Base-by-base conservation (phyloP, 331 rosid species). In the Malus hybrid region DNA sequence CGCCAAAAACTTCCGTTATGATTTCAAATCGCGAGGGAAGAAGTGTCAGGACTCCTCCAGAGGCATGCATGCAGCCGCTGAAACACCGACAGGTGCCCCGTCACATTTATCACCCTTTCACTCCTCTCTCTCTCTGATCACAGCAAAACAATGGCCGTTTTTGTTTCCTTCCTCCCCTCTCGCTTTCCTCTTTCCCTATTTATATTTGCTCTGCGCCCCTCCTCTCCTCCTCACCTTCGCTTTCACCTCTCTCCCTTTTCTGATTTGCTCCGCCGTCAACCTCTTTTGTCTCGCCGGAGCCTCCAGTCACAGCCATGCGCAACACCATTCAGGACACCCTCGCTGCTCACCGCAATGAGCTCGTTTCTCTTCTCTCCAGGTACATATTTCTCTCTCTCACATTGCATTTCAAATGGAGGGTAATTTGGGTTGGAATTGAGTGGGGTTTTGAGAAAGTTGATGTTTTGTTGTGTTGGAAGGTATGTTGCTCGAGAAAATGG, bases 291-390 rank as follows among this genome's bases (percentile, higher is more conserved):
- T 59, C 64, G 16, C 29, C 3, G 3, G 64, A 80, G 61, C 60
- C 67, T 56, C 68, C 28, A 20, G 6, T 4, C 50, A 36, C 68
- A 22, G 79, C 72, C 18, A 67, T 85, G 84, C 52, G 68, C 61
- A 83, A 86, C 9, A 79, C 82, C 55, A 73, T 83, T 52, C 77
- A 86, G 62, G 88, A 82, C 46, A 78, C 88, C 16, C 83, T 88
- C 61, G 75, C 83, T 32, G 78, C 71, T 48, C 77, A 80, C 80
- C 69, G 83, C 28, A 88, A 84, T 5, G 93, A 86, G 73, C 76
- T 84, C 27, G 84, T 84, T 65, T 86, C 86, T 50, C 93, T 88
- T 74, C 85, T 86, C 77, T 78, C 90, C 24, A 80, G 89, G 90
- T 84, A 42, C 32, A 6, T 44, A 5, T 44, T 42, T 42, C 48